These are phyloP conservation scores for Linderniella brevidens DNA, from an alignment of 257 asterid genomes.

Conservation along the genomic window DNA sequence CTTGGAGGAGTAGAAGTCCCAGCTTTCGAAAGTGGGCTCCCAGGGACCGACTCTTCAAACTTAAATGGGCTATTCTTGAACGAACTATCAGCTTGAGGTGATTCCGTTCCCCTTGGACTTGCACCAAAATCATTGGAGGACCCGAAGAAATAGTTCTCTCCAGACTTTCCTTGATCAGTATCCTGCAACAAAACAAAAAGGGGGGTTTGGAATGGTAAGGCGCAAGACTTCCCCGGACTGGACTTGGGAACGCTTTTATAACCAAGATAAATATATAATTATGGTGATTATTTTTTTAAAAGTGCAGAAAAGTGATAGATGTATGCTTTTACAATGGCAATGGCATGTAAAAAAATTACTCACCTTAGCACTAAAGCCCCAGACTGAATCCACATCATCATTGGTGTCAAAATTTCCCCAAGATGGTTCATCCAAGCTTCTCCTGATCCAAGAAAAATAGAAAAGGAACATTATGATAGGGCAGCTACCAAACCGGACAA, in stretches of 20 bases:
- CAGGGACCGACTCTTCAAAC: constrained; percentile 74
- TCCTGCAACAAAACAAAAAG: constrained; percentile 41
- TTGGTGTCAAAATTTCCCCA: constrained; percentile 89
- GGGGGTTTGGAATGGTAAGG: too few relatives aligned
- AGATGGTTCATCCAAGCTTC: constrained; percentile 70
- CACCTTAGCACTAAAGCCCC: constrained; percentile 93
- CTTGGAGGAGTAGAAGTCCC: constrained; percentile 38
- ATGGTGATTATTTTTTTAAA: background rate
- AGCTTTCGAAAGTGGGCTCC: constrained; percentile 51
- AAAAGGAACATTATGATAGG: background rate
- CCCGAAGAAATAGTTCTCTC: constrained; percentile 61
- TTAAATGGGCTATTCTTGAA: constrained; percentile 39
- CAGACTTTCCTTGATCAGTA: constrained; percentile 39
- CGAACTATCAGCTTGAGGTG: constrained; percentile 34
- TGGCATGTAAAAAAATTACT: constrained; percentile 15
- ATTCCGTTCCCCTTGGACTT: constrained; percentile 44
- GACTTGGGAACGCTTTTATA: too few relatives aligned
- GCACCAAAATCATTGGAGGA: constrained; percentile 56
- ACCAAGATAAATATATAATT: too few relatives aligned
- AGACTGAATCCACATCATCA: constrained; percentile 86
- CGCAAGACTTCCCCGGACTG: too few relatives aligned
- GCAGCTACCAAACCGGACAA: too few relatives aligned
- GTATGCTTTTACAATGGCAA: too few relatives aligned
- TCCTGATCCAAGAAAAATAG: constrained; percentile 12
- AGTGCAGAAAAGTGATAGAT: background rate